A percentile compares a stretch with the other conserved stretches of the same genome.
phyloP scores from a whole-genome alignment of 2,329 filamentous ascomycete species.

The Aspergillus fumigatiaffinis region DNA sequence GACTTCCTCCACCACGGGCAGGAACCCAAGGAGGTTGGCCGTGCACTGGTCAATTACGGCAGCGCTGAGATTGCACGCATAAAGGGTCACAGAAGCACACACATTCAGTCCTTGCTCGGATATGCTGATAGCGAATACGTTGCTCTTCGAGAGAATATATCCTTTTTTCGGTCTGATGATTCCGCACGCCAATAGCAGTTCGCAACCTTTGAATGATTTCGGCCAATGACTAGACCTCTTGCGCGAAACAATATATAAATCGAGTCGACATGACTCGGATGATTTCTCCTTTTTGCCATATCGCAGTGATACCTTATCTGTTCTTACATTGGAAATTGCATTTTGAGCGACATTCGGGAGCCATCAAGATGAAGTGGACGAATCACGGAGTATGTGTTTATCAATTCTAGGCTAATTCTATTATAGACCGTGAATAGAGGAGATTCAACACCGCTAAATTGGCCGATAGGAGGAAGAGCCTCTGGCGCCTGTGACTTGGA shows the following conservation, averaged over 20 bases:
- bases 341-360: not conserved
- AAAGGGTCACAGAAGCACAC: constrained; percentile 74
- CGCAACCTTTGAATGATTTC: not conserved
- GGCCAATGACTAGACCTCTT: not conserved
- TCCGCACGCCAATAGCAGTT: constrained; percentile 4
- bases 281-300: not conserved
- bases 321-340: not conserved
- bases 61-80: constrained; percentile 77
- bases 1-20: constrained; percentile 36
- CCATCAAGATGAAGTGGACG: constrained; percentile 5
- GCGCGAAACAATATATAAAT: not conserved
- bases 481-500: not conserved
- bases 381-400: not conserved
- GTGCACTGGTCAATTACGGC: constrained; percentile 91
- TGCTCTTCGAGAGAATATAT: constrained; percentile 81
- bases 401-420: not conserved
- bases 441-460: not conserved
- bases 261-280: not conserved
- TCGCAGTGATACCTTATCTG: not conserved
- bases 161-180: constrained; percentile 54
- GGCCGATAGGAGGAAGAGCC: not conserved
- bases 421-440: not conserved
- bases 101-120: constrained; percentile 75
- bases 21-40: constrained; percentile 68
- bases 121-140: constrained; percentile 96